Evolutionary conservation across 2,329 filamentous ascomycete species (phyloP).

Genomic region (Ophiostoma sp.): DNA sequence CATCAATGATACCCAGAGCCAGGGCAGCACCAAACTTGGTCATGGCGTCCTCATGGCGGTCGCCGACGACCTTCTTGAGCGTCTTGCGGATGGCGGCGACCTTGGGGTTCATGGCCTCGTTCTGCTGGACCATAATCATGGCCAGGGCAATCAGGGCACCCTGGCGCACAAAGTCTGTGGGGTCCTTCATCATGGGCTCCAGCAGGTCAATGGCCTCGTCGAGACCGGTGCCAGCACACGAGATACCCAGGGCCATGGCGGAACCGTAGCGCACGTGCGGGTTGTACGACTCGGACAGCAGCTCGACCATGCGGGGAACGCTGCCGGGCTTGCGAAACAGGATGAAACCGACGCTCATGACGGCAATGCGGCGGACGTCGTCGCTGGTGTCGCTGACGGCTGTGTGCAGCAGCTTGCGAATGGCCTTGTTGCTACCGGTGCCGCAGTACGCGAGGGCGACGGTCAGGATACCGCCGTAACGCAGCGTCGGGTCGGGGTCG

Average conservation of each 20-base stretch:
- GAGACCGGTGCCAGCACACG: slow-evolving; percentile 91
- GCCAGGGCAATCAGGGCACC: slow-evolving; percentile 90
- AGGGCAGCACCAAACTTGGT: slow-evolving; percentile 96
- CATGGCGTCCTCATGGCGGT: slow-evolving; percentile 98
- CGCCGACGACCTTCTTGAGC: slow-evolving; percentile 87
- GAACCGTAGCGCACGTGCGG: slow-evolving; percentile 97
- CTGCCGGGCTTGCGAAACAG: slow-evolving; percentile 96
- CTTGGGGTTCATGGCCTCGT: slow-evolving; percentile 98
- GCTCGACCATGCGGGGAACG: slow-evolving; percentile 97
- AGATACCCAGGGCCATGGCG: slow-evolving; percentile 97
- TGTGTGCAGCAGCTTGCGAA: slow-evolving; percentile 90
- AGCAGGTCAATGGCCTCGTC: slow-evolving; percentile 95
- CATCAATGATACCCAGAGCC: slow-evolving; percentile 95
- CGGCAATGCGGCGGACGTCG: slow-evolving; percentile 91
- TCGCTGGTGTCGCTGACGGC: slow-evolving; percentile 98
- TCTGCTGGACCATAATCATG: slow-evolving; percentile 99
- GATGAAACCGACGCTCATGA: slow-evolving; percentile 98
- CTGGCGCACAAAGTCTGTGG: slow-evolving; percentile 96
- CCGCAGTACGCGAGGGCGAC: slow-evolving; percentile 96
- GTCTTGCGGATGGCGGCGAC: slow-evolving; percentile 88
- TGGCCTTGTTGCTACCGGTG: slow-evolving; percentile 97
- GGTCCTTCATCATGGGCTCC: slow-evolving; percentile 99
- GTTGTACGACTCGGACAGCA: slow-evolving; percentile 97
- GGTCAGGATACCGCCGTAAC: slow-evolving; percentile 98
- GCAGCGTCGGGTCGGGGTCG: slow-evolving; percentile 87